Evolutionary conservation across 495 filamentous ascomycete genomes (phyloP), one percentile per base, ranked within the genome.

Genomic region (Lichenothelia convexa): DNA sequence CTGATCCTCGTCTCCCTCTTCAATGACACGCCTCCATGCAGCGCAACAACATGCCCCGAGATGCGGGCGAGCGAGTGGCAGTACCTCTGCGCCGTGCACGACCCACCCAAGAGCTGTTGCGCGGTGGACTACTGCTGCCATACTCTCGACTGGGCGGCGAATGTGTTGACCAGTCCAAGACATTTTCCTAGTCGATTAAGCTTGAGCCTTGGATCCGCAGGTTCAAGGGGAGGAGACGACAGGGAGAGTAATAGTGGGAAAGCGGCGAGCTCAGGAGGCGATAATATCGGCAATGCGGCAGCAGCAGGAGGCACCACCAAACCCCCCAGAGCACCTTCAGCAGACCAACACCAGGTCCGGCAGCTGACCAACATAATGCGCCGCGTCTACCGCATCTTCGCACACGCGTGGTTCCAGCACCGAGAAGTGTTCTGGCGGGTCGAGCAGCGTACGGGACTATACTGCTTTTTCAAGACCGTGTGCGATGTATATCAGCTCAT

Each of bases 61-160:
- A 97, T 97, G 89, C 85, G 91, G 44, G 89, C 91, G 2, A 80
- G 75, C 33, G 89, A 97, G 61, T 97, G 89, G 89, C 89, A 97
- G 56, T 97, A 94, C 49, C 73, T 97, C 43, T 97, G 89, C 63
- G 89, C 89, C 26, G 91, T 95, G 0, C 91, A 95, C 55, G 87
- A 94, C 40, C 71, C 80, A 17, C 89, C 89, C 18, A 93, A 95
- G 58, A 70, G 71, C 42, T 97, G 89, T 63, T 93, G 86, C 54
- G 89, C 89, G 2, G 93, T 97, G 50, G 89, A 97, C 55, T 97
- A 97, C 56, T 94, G 83, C 65, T 93, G 84, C 54, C 89, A 97
- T 53, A 97, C 89, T 0, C 74, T 97, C 29, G 89, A 97, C 58
- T 93, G 89, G 79, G 89, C 89, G 0, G 82, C 78, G 26, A 89